These are phyloP conservation scores for Akanthomyces dipterigenus DNA, from an alignment of 2,329 filamentous ascomycete species.

Conservation along the genomic window DNA sequence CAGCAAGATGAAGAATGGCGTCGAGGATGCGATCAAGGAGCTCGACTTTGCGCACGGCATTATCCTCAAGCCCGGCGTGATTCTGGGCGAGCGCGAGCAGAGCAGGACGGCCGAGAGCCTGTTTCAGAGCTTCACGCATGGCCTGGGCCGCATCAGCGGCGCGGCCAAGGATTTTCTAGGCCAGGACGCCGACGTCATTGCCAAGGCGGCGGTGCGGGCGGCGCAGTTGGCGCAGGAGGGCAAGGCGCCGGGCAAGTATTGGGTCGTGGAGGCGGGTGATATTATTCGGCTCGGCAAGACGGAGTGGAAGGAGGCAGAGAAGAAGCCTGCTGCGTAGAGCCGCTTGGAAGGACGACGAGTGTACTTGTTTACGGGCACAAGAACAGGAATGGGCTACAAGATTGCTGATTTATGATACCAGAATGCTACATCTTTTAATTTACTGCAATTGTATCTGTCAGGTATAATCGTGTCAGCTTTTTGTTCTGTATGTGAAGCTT, in stretches of 20 bases:
- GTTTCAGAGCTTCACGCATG: conserved; percentile 47
- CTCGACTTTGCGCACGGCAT: conserved; percentile 73
- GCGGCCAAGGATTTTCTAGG: conserved; percentile 59
- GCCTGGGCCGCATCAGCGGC: conserved; percentile 46
- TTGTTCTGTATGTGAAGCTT: neutral
- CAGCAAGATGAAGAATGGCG: conserved; percentile 74
- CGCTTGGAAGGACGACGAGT: neutral
- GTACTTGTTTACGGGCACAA: too few species aligned
- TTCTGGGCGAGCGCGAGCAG: conserved; percentile 64
- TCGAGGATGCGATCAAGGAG: conserved; percentile 69
- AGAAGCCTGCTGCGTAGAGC: neutral
- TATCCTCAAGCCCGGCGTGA: conserved; percentile 66
- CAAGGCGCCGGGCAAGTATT: conserved; percentile 52
- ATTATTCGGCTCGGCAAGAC: conserved; percentile 61
- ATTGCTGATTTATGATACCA: neutral
- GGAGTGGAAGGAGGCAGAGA: conserved; percentile 34
- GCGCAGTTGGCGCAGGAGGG: conserved; percentile 51
- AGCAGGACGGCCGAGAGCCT: conserved; percentile 52
- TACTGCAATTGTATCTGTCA: neutral
- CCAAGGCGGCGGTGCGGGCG: conserved; percentile 56
- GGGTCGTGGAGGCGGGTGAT: conserved; percentile 53
- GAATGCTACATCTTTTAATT: neutral
- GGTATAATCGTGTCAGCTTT: neutral
- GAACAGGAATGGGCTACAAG: neutral
- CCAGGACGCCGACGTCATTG: conserved; percentile 70